These are phyloP conservation scores for Cenchrus americanus DNA, from an alignment of 176 grass and related monocot species.

Conservation along the genomic window DNA sequence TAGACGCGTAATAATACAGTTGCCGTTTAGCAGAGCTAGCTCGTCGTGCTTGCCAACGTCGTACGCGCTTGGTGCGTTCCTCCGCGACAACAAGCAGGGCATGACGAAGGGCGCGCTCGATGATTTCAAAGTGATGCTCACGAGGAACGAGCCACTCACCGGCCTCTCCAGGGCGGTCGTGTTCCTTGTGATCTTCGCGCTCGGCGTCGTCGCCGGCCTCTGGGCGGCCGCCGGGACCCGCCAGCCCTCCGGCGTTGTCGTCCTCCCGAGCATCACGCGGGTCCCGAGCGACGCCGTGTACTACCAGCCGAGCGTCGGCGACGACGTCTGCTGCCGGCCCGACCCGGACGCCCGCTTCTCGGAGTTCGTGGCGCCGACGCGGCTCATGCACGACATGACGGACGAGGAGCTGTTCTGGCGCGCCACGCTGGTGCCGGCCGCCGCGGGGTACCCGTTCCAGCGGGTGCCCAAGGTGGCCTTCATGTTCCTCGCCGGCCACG, in stretches of 20 bases:
- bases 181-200: conserved; percentile 67
- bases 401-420: conserved; percentile 87
- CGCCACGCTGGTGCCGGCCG: conserved; percentile 68
- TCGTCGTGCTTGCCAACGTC: conserved; percentile 33
- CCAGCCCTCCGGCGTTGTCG: conserved; percentile 29
- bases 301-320: not conserved
- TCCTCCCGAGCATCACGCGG: conserved; percentile 13
- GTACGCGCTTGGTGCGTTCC: conserved; percentile 20
- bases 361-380: conserved; percentile 68
- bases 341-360: conserved; percentile 28
- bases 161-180: conserved; percentile 56
- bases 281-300: conserved; percentile 41
- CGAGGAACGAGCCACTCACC: conserved; percentile 54
- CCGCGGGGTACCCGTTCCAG: conserved; percentile 58
- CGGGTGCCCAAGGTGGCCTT: conserved; percentile 86
- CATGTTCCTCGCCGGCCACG: conserved; percentile 70
- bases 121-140: conserved; percentile 44
- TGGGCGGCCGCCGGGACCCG: conserved; percentile 46
- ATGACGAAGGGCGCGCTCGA: conserved; percentile 46
- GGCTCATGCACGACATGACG: conserved; percentile 78
- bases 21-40: conserved; percentile 12
- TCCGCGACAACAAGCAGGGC: conserved; percentile 6
- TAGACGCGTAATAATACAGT: not conserved
- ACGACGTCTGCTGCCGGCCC: conserved; percentile 7
- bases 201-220: conserved; percentile 64